A percentile compares a stretch with the other conserved stretches of the same genome.
Evolutionary conservation across 495 filamentous ascomycete genomes (phyloP).

Genomic region (Daldinia decipiens): DNA sequence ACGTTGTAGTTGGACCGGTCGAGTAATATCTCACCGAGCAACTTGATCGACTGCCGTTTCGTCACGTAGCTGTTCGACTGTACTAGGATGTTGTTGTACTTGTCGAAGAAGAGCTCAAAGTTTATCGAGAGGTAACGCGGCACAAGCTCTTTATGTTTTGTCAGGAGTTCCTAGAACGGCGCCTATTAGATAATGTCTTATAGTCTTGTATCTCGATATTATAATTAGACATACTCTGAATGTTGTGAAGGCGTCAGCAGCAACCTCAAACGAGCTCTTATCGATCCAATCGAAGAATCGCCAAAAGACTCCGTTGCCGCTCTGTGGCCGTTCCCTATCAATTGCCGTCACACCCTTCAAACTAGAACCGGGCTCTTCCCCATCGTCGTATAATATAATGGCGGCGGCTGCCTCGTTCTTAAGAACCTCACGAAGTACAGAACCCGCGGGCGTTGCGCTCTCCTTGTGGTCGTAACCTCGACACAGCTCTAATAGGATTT

Average conservation of each 20-base stretch:
- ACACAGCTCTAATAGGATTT: slow-evolving; percentile 88
- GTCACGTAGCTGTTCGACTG: slow-evolving; percentile 97
- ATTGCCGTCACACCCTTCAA: slow-evolving; percentile 69
- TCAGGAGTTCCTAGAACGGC: slow-evolving; percentile 79
- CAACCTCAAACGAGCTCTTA: slow-evolving; percentile 92
- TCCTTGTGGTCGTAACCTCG: slow-evolving; percentile 89
- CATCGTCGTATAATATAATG: slow-evolving; percentile 92
- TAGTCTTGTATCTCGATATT: background rate
- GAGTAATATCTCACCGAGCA: slow-evolving; percentile 92
- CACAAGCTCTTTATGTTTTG: slow-evolving; percentile 90
- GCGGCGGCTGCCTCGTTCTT: slow-evolving; percentile 90
- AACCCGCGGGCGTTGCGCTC: slow-evolving; percentile 92
- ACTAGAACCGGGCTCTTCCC: slow-evolving; percentile 64
- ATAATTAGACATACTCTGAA: slow-evolving; percentile 74
- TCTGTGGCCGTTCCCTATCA: slow-evolving; percentile 71
- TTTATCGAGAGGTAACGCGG: slow-evolving; percentile 86
- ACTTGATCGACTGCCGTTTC: slow-evolving; percentile 96
- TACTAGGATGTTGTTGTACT: slow-evolving; percentile 88
- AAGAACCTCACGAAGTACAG: slow-evolving; percentile 88
- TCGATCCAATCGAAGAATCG: slow-evolving; percentile 98
- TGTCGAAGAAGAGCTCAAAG: slow-evolving; percentile 88
- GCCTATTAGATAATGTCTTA: background rate
- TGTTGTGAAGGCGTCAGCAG: slow-evolving; percentile 95
- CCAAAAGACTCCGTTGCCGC: slow-evolving; percentile 90
- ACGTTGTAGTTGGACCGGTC: slow-evolving; percentile 97